A percentile compares a stretch with the other conserved stretches of the same genome.
These are phyloP conservation scores for Phytophthora capsici DNA, from an alignment of 352 stramenopile genomes.

Conservation along the genomic window DNA sequence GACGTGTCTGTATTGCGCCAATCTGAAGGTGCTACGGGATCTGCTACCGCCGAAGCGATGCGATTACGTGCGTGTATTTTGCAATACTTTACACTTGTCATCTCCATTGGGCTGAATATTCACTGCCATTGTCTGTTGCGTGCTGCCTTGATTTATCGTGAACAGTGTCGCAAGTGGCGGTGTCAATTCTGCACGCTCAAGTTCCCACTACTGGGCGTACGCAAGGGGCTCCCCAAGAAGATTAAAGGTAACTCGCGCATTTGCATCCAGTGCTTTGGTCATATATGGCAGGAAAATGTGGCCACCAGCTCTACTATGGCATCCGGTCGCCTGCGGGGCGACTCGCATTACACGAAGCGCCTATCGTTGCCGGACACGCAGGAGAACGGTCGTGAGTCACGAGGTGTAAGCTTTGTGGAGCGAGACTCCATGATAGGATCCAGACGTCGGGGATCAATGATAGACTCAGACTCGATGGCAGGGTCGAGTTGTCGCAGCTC, in stretches of 20 bases:
- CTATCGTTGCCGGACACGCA: conserved; percentile 8
- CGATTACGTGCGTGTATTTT: conserved; percentile 50
- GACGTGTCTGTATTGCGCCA: conserved; percentile 54
- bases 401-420: conserved; percentile 28
- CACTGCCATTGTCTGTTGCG: background rate
- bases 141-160: background rate
- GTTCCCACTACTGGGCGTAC: conserved; percentile 51
- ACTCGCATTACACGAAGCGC: conserved; percentile 12
- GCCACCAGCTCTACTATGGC: conserved; percentile 8
- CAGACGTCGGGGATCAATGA: conserved; percentile 24
- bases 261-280: conserved; percentile 56
- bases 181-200: conserved; percentile 73
- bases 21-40: conserved; percentile 55
- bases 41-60: conserved; percentile 62
- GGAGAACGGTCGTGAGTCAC: conserved; percentile 10
- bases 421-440: conserved; percentile 22
- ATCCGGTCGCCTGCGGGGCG: background rate
- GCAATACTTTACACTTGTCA: background rate
- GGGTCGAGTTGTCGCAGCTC: conserved; percentile 24
- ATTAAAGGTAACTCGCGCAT: conserved; percentile 68
- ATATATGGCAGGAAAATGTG: conserved; percentile 48
- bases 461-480: conserved; percentile 10
- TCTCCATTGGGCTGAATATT: background rate
- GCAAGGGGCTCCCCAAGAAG: conserved; percentile 49
- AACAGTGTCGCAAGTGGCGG: conserved; percentile 54